Percentiles rank a stretch among this genome's conserved stretches.
phyloP scores from a whole-genome alignment of 148 eudicot genomes.

The Vaccinium vitisidaea region DNA sequence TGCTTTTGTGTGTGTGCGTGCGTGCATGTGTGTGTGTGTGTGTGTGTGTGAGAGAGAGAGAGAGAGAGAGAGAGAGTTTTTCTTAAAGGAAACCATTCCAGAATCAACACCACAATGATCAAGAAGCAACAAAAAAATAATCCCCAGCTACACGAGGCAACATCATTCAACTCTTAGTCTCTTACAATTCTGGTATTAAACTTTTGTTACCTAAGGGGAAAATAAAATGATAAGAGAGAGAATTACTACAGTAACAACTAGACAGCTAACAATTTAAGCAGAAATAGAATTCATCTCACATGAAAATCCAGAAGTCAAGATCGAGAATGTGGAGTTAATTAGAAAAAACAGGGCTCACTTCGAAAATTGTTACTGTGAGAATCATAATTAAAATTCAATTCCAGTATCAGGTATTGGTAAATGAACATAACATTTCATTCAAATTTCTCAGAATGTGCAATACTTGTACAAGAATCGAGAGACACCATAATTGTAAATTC shows the following conservation, averaged over 20 bases:
- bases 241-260: background rate
- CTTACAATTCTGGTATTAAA: background rate
- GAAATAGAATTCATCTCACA: background rate
- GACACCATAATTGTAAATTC: background rate
- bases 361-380: background rate
- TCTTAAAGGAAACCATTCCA: background rate
- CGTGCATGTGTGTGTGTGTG: no score
- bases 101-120: slow-evolving; percentile 11
- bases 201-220: background rate
- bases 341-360: background rate
- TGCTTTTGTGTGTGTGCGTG: background rate
- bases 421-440: background rate
- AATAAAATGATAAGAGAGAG: background rate
- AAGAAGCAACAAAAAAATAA: background rate
- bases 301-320: background rate
- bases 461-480: background rate
- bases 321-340: background rate
- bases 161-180: background rate
- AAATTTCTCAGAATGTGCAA: background rate
- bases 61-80: background rate
- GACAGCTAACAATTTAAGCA: background rate
- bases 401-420: background rate
- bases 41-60: background rate
- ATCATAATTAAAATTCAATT: background rate
- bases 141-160: background rate